phyloP scores from a whole-genome alignment of 176 grass and related monocot species.

The Lolium rigidum region DNA sequence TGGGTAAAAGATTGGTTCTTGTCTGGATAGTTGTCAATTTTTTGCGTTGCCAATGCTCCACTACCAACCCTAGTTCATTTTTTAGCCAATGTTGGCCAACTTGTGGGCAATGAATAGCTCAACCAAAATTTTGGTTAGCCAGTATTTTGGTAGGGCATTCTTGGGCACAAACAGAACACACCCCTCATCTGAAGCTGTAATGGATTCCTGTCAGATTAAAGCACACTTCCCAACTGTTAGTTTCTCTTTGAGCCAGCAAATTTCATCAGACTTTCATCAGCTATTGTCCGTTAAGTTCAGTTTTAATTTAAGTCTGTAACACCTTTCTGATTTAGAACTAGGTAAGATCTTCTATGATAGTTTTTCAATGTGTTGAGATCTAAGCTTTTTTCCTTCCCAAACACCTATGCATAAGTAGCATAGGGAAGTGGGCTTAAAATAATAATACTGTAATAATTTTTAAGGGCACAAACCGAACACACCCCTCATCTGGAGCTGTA shows the following conservation, averaged over 20 bases:
- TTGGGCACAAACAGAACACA: too few relatives aligned
- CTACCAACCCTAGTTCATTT: too few relatives aligned
- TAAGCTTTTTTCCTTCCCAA: not conserved
- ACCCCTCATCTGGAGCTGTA: too few relatives aligned
- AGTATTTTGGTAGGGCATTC: too few relatives aligned
- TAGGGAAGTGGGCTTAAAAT: not conserved
- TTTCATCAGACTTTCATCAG: not conserved
- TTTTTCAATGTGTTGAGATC: not conserved
- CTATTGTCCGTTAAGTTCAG: not conserved
- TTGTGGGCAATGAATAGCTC: too few relatives aligned
- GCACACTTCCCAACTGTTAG: not conserved
- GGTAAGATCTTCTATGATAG: not conserved
- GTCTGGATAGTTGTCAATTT: too few relatives aligned
- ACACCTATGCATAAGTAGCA: not conserved
- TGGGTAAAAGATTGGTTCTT: too few relatives aligned
- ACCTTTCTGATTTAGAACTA: not conserved
- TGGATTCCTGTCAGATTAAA: not conserved
- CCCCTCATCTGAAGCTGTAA: not conserved
- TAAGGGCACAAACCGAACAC: too few relatives aligned
- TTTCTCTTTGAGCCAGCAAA: not conserved
- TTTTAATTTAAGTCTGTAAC: not conserved
- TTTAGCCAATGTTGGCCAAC: too few relatives aligned
- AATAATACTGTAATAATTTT: not conserved
- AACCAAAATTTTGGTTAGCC: too few relatives aligned
- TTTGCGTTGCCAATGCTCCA: too few relatives aligned